Conservation (phyloP, 1,284 basidiomycete genomes). For the Ceratobasidium sp. region DNA sequence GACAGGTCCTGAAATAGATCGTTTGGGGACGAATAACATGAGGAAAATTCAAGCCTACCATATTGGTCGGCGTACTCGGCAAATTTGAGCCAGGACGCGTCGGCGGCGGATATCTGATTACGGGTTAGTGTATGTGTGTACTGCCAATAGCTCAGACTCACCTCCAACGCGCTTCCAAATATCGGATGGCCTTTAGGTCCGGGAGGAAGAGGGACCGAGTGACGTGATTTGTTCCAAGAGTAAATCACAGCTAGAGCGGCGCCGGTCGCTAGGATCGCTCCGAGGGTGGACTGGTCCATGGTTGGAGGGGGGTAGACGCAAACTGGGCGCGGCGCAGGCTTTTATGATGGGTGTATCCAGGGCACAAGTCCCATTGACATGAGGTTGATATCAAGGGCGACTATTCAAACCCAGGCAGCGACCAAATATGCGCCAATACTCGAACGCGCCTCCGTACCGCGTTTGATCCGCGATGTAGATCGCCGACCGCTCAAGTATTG, state of each 20-base stretch:
- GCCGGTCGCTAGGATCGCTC: background rate
- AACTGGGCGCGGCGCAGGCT: background rate
- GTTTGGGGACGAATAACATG: background rate
- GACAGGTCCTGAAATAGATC: background rate
- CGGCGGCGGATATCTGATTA: background rate
- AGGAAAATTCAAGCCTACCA: background rate
- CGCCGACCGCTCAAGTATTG: no score
- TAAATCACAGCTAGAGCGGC: background rate
- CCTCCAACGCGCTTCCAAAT: slow-evolving; percentile 2
- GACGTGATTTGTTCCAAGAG: background rate
- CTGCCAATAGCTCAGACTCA: background rate
- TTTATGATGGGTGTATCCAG: background rate
- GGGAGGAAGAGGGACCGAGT: background rate
- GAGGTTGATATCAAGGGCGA: no score
- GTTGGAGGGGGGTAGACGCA: background rate
- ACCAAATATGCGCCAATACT: no score
- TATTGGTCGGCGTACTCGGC: slow-evolving; percentile 16
- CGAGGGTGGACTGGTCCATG: background rate
- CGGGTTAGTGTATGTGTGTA: background rate
- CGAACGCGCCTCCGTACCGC: no score
- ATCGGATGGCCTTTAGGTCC: slow-evolving; percentile 1
- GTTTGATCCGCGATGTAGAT: no score
- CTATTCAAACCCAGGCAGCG: no score
- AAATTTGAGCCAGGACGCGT: slow-evolving; percentile 1
- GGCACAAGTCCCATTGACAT: no score